Conservation (phyloP, 2,329 filamentous ascomycete genomes). For the Curvularia verruculosa region DNA sequence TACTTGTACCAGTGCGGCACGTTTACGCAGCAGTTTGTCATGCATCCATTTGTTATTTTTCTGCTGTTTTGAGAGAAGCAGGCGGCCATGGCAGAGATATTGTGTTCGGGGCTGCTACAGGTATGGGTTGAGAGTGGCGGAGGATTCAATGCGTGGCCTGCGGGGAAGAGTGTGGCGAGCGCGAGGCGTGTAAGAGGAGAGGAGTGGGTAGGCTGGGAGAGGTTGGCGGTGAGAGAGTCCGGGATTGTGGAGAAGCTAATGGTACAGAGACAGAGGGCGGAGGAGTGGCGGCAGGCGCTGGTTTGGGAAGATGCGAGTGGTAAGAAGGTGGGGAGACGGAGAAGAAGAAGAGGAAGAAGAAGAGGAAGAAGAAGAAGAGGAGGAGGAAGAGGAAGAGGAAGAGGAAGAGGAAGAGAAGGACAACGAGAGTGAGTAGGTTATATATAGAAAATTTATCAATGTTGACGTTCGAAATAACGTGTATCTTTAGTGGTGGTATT, state of each 20-base stretch:
- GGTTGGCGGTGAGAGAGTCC: conserved; percentile 15
- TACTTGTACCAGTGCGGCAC: conserved; percentile 12
- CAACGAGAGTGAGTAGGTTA: neutral
- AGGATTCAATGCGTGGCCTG: conserved; percentile 39
- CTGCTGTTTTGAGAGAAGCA: conserved; percentile 34
- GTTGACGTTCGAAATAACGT: neutral
- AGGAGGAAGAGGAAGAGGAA: conserved; percentile 9
- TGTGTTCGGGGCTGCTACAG: conserved; percentile 36
- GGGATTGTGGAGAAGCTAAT: conserved; percentile 19
- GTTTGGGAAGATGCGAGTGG: conserved; percentile 19
- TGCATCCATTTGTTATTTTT: conserved; percentile 39
- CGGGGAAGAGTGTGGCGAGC: conserved; percentile 34
- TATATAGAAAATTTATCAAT: too few relatives aligned
- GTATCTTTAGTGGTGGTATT: neutral
- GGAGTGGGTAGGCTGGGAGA: conserved; percentile 27
- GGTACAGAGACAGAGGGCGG: conserved; percentile 19
- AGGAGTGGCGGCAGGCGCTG: conserved; percentile 30
- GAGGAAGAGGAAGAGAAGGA: neutral
- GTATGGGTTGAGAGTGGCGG: conserved; percentile 37
- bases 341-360: neutral
- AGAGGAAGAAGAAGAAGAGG: conserved; percentile 9
- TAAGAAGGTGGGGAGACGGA: conserved; percentile 9
- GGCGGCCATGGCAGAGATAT: conserved; percentile 38
- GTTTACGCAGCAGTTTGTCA: conserved; percentile 26
- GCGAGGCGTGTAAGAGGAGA: conserved; percentile 14